A percentile compares a stretch with the other conserved stretches of the same genome.
These are phyloP conservation scores for Rachicladosporium sp. DNA, from an alignment of 2,329 filamentous ascomycete genomes.

Conservation along the genomic window DNA sequence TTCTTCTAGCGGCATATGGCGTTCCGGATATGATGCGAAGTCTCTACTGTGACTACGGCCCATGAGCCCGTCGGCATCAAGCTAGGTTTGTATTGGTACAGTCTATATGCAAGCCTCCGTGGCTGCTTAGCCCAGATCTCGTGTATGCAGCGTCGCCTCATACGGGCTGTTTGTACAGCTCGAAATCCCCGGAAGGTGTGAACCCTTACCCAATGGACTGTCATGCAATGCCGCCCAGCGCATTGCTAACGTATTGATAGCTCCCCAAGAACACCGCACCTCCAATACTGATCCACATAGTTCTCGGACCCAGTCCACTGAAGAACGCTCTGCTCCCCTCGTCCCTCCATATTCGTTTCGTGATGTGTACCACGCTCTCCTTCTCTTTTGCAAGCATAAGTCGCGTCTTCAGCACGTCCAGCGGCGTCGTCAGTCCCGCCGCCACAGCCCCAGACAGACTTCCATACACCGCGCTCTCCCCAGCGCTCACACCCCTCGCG, in stretches of 20 bases:
- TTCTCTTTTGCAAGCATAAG: constrained; percentile 77
- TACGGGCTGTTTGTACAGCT: too few species aligned
- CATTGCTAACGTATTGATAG: constrained; percentile 80
- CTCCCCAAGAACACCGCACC: constrained; percentile 90
- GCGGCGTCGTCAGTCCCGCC: constrained; percentile 76
- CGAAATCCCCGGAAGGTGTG: too few species aligned
- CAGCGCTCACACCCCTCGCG: constrained; percentile 45
- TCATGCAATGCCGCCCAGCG: constrained; percentile 41
- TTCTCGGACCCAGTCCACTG: constrained; percentile 64
- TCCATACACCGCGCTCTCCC: constrained; percentile 75
- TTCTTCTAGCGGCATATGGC: too few species aligned
- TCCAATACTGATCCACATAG: constrained; percentile 90
- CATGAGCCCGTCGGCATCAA: too few species aligned
- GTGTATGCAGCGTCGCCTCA: too few species aligned
- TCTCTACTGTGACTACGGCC: too few species aligned
- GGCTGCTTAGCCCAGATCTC: too few species aligned
- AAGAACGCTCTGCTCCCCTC: constrained; percentile 60
- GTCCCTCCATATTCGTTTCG: constrained; percentile 51
- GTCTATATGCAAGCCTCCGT: too few species aligned
- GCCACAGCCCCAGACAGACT: constrained; percentile 74
- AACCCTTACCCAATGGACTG: too few species aligned
- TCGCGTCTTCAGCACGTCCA: constrained; percentile 93
- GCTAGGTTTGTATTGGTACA: too few species aligned
- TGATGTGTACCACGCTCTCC: constrained; percentile 46
- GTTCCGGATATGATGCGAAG: too few species aligned